phyloP scores from a whole-genome alignment of 495 filamentous ascomycete species.

The Lophium mytilinum region DNA sequence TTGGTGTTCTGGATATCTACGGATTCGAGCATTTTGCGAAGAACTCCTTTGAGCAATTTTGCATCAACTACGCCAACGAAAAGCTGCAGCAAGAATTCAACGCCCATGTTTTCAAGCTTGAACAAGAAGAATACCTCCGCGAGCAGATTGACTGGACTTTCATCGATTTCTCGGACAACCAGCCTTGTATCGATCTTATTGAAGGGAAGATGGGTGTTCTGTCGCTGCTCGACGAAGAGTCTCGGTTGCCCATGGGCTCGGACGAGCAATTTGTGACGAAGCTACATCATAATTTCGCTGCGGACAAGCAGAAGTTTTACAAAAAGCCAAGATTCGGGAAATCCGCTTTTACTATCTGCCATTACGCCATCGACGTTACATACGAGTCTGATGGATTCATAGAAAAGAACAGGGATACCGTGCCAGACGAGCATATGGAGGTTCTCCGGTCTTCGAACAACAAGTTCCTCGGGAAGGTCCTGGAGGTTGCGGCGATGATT shows the following conservation, averaged over 20 bases:
- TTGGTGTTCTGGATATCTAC: constrained; percentile 99
- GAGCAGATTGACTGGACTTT: constrained; percentile 99
- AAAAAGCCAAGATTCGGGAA: constrained; percentile 98
- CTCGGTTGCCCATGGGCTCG: constrained; percentile 89
- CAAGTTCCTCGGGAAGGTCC: constrained; percentile 72
- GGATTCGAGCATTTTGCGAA: constrained; percentile 99
- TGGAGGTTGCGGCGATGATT: constrained; percentile 75
- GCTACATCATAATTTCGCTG: constrained; percentile 87
- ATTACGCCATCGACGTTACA: constrained; percentile 97
- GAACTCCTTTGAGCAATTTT: constrained; percentile 99
- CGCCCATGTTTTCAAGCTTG: constrained; percentile 98
- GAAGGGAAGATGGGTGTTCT: constrained; percentile 93
- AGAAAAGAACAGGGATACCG: constrained; percentile 98
- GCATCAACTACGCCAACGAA: constrained; percentile 99
- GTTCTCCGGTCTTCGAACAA: constrained; percentile 80
- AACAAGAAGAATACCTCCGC: constrained; percentile 95
- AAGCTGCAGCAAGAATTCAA: constrained; percentile 99
- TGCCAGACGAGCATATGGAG: constrained; percentile 96
- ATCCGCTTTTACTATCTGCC: constrained; percentile 95
- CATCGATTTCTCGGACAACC: constrained; percentile 99
- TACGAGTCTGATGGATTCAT: constrained; percentile 99
- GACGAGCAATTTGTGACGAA: constrained; percentile 98
- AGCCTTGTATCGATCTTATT: constrained; percentile 98
- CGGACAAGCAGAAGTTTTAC: constrained; percentile 92
- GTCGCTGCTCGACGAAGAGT: constrained; percentile 91